A percentile compares a stretch with the other conserved stretches of the same genome.
Conservation (phyloP, 2,329 filamentous ascomycete species). For the Sclerotinia trifoliorum region DNA sequence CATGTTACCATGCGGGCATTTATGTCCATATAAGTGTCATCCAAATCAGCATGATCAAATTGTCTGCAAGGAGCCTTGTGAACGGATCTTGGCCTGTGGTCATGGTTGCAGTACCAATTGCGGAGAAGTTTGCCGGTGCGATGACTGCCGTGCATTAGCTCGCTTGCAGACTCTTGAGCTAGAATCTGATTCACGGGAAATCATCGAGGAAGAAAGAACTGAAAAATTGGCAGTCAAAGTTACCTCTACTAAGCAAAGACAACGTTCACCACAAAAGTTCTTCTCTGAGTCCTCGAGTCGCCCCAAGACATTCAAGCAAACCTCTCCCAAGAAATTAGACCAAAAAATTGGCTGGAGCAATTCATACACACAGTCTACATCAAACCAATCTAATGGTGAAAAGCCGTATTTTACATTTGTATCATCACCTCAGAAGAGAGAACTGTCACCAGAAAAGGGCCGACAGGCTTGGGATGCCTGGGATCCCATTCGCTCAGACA, state of each 20-base stretch:
- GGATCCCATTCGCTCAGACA: neutral
- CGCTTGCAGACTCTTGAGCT: neutral
- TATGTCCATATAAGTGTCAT: constrained; percentile 37
- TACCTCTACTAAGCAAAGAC: neutral
- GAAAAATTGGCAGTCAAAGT: too few relatives aligned
- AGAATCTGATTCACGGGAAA: neutral
- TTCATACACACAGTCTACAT: neutral
- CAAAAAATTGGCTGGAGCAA: neutral
- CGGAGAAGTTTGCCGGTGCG: constrained; percentile 32
- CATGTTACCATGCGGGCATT: constrained; percentile 37
- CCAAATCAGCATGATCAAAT: constrained; percentile 34
- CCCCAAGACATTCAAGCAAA: neutral
- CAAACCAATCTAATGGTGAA: neutral
- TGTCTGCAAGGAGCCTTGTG: constrained; percentile 34
- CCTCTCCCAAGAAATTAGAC: neutral
- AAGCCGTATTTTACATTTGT: neutral
- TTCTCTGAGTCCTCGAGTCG: neutral
- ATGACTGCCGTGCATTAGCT: constrained; percentile 27
- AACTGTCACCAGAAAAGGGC: neutral
- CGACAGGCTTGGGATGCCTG: neutral
- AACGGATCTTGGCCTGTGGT: constrained; percentile 32
- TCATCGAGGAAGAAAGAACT: neutral
- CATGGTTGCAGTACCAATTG: constrained; percentile 36
- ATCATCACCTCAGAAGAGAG: neutral
- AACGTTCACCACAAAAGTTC: neutral